These are phyloP conservation scores for Mediolabrus comicus DNA, from an alignment of 108 stramenopile genomes.

Conservation along the genomic window DNA sequence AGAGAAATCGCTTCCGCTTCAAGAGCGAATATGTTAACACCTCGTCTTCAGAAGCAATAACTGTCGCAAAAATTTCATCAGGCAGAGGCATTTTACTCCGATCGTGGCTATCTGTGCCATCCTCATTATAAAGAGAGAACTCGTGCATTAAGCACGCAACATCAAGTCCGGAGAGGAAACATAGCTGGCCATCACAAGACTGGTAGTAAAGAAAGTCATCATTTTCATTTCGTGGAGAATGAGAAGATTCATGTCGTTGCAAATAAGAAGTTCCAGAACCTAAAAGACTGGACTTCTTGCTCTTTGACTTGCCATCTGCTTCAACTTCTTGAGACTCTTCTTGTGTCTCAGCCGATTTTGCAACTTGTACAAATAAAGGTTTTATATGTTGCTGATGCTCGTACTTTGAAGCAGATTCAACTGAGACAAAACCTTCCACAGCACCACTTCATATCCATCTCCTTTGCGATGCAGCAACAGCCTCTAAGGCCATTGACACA, in stretches of 20 bases:
- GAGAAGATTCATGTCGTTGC: not conserved
- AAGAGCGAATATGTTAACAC: conserved; percentile 58
- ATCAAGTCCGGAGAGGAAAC: conserved; percentile 76
- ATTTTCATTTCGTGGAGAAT: conserved; percentile 18
- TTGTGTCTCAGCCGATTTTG: not conserved
- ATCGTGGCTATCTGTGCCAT: not conserved
- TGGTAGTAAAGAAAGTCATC: conserved; percentile 68
- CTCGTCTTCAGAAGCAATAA: conserved; percentile 61
- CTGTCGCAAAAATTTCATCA: conserved; percentile 60
- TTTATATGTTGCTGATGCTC: not conserved
- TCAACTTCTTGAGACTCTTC: not conserved
- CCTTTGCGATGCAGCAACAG: conserved; percentile 27
- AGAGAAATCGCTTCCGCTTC: conserved; percentile 70
- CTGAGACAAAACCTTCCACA: conserved; percentile 27
- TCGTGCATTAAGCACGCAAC: conserved; percentile 66
- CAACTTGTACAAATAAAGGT: not conserved
- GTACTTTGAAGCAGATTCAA: conserved; percentile 20
- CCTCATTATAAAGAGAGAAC: conserved; percentile 42
- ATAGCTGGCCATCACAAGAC: conserved; percentile 71
- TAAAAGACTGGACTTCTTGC: conserved; percentile 4
- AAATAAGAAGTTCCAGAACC: conserved; percentile 20
- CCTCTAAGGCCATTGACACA: conserved; percentile 37
- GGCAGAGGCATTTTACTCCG: conserved; percentile 50
- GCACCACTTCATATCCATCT: conserved; percentile 22
- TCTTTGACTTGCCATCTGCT: not conserved